A percentile compares a stretch with the other conserved stretches of the same genome.
Conservation (phyloP, 495 filamentous ascomycete genomes). For the Neurospora tetrasperma region DNA sequence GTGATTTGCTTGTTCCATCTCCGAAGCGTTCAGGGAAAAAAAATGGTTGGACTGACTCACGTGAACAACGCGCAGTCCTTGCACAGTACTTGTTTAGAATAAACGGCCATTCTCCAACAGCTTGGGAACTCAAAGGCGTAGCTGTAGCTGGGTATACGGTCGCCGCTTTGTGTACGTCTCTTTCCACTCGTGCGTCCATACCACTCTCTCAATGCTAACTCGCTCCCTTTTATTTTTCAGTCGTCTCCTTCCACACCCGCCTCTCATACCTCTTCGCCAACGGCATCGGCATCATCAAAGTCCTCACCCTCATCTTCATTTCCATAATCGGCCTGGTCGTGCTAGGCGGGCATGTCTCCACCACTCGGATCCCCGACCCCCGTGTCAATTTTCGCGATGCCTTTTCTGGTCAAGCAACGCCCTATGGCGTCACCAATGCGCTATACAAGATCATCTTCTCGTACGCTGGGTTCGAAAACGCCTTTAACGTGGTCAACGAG, state of each 20-base stretch:
- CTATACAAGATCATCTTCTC: conserved; percentile 54
- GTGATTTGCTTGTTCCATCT: not conserved
- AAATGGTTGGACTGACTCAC: not conserved
- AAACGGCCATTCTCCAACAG: conserved; percentile 33
- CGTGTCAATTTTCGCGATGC: conserved; percentile 47
- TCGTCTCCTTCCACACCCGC: conserved; percentile 43
- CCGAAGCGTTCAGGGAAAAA: not conserved
- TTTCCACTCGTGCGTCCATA: no score
- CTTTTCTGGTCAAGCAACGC: conserved; percentile 40
- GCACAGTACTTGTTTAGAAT: conserved; percentile 47
- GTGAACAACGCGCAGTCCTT: conserved; percentile 16
- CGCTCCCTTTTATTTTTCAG: conserved; percentile 12
- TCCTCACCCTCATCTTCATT: conserved; percentile 48
- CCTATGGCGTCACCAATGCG: conserved; percentile 45
- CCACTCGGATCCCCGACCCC: conserved; percentile 39
- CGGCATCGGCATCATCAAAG: conserved; percentile 44
- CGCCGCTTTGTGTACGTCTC: conserved; percentile 34
- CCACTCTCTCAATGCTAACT: not conserved
- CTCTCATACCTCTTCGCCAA: conserved; percentile 47
- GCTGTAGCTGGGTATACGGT: conserved; percentile 50
- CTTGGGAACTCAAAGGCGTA: conserved; percentile 54
- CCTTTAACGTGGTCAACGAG: conserved; percentile 58
- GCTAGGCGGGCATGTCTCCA: conserved; percentile 43
- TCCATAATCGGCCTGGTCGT: conserved; percentile 51
- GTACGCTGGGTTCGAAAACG: conserved; percentile 51